Evolutionary conservation across 163 green algal genomes (phyloP).

Genomic region (Volvox carteri): DNA sequence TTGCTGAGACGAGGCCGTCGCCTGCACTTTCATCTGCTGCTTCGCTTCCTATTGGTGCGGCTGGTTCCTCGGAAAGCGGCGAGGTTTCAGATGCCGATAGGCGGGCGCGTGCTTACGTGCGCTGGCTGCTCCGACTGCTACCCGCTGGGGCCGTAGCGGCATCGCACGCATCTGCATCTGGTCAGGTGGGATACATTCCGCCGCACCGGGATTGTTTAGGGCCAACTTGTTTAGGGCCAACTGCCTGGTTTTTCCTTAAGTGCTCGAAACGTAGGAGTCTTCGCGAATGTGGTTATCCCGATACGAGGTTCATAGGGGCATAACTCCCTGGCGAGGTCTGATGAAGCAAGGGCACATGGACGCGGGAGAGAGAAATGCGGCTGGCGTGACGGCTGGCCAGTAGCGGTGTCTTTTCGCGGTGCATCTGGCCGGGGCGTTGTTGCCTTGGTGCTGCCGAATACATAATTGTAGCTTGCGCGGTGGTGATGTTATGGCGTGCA

Average conservation of each 20-base stretch:
- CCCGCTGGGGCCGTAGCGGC: neutral
- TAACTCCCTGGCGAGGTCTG: too few species aligned
- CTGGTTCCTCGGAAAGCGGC: neutral
- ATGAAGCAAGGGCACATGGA: too few species aligned
- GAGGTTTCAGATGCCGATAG: neutral
- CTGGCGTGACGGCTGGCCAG: too few species aligned
- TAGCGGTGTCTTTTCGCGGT: too few species aligned
- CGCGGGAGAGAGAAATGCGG: too few species aligned
- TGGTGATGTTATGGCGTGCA: neutral
- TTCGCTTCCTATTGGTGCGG: neutral
- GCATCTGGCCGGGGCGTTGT: too few species aligned
- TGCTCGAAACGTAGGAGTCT: neutral
- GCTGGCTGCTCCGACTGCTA: slow-evolving; percentile 34
- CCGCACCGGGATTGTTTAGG: neutral
- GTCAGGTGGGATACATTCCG: neutral
- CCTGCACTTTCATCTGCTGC: neutral
- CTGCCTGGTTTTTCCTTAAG: neutral
- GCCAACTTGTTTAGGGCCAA: neutral
- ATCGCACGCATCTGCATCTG: neutral
- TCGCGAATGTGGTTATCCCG: neutral
- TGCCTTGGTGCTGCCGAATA: neutral
- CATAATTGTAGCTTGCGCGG: neutral
- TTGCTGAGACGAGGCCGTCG: neutral
- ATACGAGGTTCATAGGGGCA: neutral
- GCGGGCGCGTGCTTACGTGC: neutral